Conservation (phyloP, 2,329 filamentous ascomycete species). For the Diplodia intermedia region DNA sequence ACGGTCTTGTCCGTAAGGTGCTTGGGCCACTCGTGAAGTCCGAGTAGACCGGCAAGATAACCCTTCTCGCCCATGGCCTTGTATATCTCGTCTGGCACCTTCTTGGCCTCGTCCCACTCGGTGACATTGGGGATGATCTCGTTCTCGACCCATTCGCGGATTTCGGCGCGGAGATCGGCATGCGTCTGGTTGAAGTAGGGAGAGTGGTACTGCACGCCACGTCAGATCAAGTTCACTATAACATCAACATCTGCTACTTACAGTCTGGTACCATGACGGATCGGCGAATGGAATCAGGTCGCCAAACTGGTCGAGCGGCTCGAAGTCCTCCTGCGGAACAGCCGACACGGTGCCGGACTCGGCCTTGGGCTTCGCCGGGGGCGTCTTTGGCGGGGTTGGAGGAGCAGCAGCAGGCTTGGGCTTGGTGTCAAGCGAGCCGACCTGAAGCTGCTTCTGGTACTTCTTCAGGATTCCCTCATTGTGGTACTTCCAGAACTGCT, state of each 20-base stretch:
- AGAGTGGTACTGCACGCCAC: constrained; percentile 76
- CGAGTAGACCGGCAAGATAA: constrained; percentile 90
- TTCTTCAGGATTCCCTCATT: constrained; percentile 68
- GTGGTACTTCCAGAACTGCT: constrained; percentile 73
- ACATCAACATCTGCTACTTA: constrained; percentile 55
- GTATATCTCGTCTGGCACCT: constrained; percentile 87
- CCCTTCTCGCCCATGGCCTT: constrained; percentile 93
- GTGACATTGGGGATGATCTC: constrained; percentile 90
- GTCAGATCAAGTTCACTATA: constrained; percentile 8
- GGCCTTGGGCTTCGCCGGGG: constrained; percentile 62
- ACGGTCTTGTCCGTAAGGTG: constrained; percentile 75
- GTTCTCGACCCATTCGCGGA: constrained; percentile 88
- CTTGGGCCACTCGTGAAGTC: constrained; percentile 75
- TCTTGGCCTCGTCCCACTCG: constrained; percentile 96
- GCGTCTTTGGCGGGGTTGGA: constrained; percentile 58
- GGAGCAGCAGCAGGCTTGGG: constrained; percentile 47
- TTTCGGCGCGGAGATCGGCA: constrained; percentile 85
- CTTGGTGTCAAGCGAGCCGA: constrained; percentile 85
- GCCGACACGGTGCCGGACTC: constrained; percentile 62
- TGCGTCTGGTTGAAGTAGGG: constrained; percentile 97
- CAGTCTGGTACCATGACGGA: constrained; percentile 92
- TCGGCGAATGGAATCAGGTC: constrained; percentile 90
- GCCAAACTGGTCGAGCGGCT: constrained; percentile 81
- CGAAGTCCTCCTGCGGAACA: constrained; percentile 56
- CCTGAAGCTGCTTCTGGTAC: constrained; percentile 65